Evolutionary conservation across 2,329 filamentous ascomycete genomes (phyloP).

Genomic region (Clarireedia monteithiana): DNA sequence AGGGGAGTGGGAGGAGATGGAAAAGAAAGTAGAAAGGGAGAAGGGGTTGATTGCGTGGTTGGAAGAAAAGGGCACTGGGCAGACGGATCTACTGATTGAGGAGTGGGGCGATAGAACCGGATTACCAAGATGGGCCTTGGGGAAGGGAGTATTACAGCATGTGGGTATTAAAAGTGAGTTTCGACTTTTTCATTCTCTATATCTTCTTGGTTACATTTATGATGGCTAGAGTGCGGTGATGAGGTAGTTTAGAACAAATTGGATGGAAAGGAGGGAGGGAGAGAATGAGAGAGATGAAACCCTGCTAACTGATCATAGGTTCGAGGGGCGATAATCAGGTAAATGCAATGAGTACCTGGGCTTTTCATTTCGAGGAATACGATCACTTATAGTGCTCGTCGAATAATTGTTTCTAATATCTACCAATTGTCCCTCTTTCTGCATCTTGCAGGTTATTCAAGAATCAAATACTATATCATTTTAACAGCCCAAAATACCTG

Average conservation of each 20-base stretch:
- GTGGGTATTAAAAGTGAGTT: neutral
- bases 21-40: neutral
- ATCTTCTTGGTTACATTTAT: too few relatives aligned
- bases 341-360: conserved; percentile 15
- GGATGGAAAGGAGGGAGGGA: too few relatives aligned
- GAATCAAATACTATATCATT: too few relatives aligned
- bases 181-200: too few relatives aligned
- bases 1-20: neutral
- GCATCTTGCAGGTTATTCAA: too few relatives aligned
- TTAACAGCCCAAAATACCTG: too few relatives aligned
- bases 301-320: conserved; percentile 13
- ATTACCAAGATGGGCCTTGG: neutral
- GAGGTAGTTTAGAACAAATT: too few relatives aligned
- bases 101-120: neutral
- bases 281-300: neutral
- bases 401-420: too few relatives aligned
- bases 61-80: neutral
- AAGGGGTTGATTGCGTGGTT: neutral
- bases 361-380: conserved; percentile 16
- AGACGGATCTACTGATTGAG: conserved; percentile 4
- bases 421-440: too few relatives aligned
- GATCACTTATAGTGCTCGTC: neutral
- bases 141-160: conserved; percentile 3
- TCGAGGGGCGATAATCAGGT: conserved; percentile 12
- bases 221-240: too few relatives aligned